Base-by-base conservation (phyloP, 345 rosid species). In the Erysimum cheiranthoides region DNA sequence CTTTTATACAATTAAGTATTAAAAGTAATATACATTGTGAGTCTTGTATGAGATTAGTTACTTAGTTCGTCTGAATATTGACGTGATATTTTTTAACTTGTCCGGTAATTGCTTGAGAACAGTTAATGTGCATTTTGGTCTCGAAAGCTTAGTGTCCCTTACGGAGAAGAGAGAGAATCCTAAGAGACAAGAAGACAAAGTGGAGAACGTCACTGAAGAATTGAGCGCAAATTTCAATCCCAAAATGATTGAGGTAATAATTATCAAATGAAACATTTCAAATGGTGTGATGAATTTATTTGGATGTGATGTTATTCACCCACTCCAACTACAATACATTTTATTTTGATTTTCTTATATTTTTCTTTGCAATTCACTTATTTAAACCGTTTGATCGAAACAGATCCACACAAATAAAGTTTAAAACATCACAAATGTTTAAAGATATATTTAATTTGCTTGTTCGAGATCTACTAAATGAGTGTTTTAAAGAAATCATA, bases 211-310 rank as follows among this genome's bases (percentile, higher is more conserved):
- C 79, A 69, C 57, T 27, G 16, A 69, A 68, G 18, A 53, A 59
- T 42, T 63, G 79, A 76, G 57, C 49, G 56, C 69, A 70, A 76
- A 30, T 82, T 84, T 84, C 88, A 88, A 83, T 43, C 18, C 66
- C 60, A 62, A 60, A 82, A 88, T 90, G 85, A 90, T 86, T 85
- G 87, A 73, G 42, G 83, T 74, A 80, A 84, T 82, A 76, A 78
- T 85, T 78, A 70, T 77, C 69, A 61, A 75, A 63, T 70, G 38
- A 70, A 70, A 61, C 42, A 46, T 45, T 66, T 70, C 38, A 32
- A 68, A 70, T 77, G 71, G 71, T 70, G 60, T 54, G 70, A 52
- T 76, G 27, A 61, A 61, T 43, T 64, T 36, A 13, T 45, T 61
- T 63, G 46, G 71, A 77, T 77, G 75, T 70, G 71, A 70, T 77